These are phyloP conservation scores for Rhodomyrtus psidioides DNA, from an alignment of 441 rosid species.

Conservation along the genomic window DNA sequence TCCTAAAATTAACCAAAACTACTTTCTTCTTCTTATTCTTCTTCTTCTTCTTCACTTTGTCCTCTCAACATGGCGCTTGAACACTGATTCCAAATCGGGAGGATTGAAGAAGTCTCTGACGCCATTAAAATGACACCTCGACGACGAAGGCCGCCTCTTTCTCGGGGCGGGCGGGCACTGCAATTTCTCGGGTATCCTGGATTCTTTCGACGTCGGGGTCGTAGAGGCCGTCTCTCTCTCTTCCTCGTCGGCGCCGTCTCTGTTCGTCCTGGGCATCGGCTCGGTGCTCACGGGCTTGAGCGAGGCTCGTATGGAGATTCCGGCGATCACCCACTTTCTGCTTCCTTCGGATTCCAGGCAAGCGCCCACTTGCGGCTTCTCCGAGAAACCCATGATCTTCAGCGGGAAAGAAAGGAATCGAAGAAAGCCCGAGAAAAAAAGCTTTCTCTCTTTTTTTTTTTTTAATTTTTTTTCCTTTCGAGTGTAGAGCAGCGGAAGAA, in stretches of 20 bases:
- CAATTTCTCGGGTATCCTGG: not conserved
- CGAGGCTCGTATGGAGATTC: constrained; percentile 4
- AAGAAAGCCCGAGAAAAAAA: not conserved
- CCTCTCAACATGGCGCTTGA: not conserved
- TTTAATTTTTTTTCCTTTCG: not conserved
- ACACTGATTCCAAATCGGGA: not conserved
- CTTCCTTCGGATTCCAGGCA: not conserved
- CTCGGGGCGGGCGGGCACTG: not conserved
- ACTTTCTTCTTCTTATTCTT: not conserved
- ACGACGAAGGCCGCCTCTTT: not conserved
- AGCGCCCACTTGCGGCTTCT: not conserved
- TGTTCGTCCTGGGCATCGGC: not conserved
- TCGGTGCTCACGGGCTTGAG: constrained; percentile 3
- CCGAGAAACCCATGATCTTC: constrained; percentile 2
- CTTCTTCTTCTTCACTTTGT: not conserved
- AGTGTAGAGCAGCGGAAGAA: not conserved
- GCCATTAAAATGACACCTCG: not conserved
- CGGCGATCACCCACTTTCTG: constrained; percentile 4
- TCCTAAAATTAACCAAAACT: not conserved
- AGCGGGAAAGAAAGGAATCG: not conserved
- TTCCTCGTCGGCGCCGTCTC: not conserved
- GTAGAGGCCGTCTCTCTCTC: not conserved
- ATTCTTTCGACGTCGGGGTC: not conserved
- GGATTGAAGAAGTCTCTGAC: not conserved
- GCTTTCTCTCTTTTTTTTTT: not conserved